phyloP scores from a whole-genome alignment of 179 eudicot genomes.

The Monotropa hypopitys region DNA sequence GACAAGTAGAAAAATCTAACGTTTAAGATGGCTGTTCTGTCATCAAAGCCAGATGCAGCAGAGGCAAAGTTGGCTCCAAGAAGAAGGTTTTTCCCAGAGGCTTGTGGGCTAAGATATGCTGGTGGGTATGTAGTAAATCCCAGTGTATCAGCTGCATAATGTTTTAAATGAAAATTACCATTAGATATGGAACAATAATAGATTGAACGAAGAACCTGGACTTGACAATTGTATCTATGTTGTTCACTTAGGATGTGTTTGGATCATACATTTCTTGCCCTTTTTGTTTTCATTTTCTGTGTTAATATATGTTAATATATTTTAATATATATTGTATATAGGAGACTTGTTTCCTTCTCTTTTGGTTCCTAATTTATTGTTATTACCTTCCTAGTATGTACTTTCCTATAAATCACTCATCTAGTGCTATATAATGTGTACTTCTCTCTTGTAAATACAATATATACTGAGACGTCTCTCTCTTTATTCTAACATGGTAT shows the following conservation, averaged over 20 bases:
- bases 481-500: too few species aligned
- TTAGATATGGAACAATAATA: neutral
- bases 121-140: constrained; percentile 72
- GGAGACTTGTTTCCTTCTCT: too few species aligned
- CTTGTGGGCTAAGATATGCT: constrained; percentile 85
- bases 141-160: constrained; percentile 57
- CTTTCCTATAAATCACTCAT: too few species aligned
- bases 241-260: neutral
- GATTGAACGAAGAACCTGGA: neutral
- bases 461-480: too few species aligned
- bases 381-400: too few species aligned
- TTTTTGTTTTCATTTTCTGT: neutral
- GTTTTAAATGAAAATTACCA: neutral
- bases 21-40: constrained; percentile 46
- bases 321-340: too few species aligned
- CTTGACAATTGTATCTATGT: too few species aligned
- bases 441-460: too few species aligned
- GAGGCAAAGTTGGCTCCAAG: constrained; percentile 86
- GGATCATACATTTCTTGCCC: neutral
- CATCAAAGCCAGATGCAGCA: constrained; percentile 88
- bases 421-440: too few species aligned
- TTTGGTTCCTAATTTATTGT: too few species aligned
- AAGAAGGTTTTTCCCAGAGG: constrained; percentile 73
- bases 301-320: too few species aligned
- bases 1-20: constrained; percentile 19